Base-by-base conservation (phyloP, 2,329 filamentous ascomycete species). In the Beauveria rudraprayagi region DNA sequence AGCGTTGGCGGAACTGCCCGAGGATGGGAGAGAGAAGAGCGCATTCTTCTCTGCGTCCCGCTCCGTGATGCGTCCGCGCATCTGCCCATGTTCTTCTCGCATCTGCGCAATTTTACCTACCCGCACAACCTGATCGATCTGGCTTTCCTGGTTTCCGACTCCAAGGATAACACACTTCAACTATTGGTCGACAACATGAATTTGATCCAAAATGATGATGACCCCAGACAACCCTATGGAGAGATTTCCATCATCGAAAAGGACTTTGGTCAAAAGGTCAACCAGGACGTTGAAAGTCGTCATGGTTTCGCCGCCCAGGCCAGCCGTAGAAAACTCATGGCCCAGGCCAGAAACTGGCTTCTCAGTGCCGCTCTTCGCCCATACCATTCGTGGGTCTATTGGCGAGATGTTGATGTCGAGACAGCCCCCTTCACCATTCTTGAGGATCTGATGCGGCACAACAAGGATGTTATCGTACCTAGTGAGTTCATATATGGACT, bases 161-260 rank as follows among this genome's bases (percentile, higher is more conserved):
- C 94, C 37, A 97, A 96, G 73, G 94, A 99, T 71, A 84, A 88
- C 63, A 99, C 94, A 1, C 80, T 97, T 43, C 76, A 85, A 37
- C 81, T 94, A 52, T 82, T 99, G 56, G 85, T 87, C 5, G 79
- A 89, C 62, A 86, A 89, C 68, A 78, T 99, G 58, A 84, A 91
- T 67, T 84, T 86, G 46, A 82, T 97, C 16, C 94, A 99, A 76
- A 85, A 84, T 26, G 84, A 94, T 63, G 80, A 87, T 24, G 90
- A 97, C 67, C 85, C 88, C 11, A 87, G 86, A 67, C 87, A 92
- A 75, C 87, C 89, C 17, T 99, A 92, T 71, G 94, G 94, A 63
- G 94, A 99, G 77, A 94, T 99, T 62, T 96, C 91, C 0, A 94
- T 99, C 63, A 92, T 99, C 66, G 91, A 97, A 76, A 99, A 99